Evolutionary conservation across 2,329 filamentous ascomycete species (phyloP).

Genomic region (Ambrosiella beaveri): DNA sequence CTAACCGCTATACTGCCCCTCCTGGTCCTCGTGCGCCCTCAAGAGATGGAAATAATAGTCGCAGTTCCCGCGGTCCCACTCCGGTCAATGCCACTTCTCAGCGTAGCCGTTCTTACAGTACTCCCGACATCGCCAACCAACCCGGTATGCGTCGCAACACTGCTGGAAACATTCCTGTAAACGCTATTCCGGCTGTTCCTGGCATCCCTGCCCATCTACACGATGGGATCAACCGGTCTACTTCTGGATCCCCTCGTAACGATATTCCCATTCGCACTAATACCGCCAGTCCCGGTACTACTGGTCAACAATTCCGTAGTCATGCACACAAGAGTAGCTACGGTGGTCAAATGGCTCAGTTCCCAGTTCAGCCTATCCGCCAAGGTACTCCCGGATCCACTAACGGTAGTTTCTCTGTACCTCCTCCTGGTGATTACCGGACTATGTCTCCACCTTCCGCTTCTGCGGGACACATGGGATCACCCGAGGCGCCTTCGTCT

Average conservation of each 20-base stretch:
- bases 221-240: slow-evolving; percentile 55
- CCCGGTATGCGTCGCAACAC: slow-evolving; percentile 37
- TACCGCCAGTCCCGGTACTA: slow-evolving; percentile 53
- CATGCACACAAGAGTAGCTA: slow-evolving; percentile 32
- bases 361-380: slow-evolving; percentile 37
- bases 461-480: slow-evolving; percentile 18
- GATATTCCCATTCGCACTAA: slow-evolving; percentile 49
- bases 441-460: slow-evolving; percentile 30
- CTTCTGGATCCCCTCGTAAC: slow-evolving; percentile 61
- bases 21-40: slow-evolving; percentile 70
- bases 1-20: slow-evolving; percentile 71
- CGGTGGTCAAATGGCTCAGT: slow-evolving; percentile 36
- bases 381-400: slow-evolving; percentile 26
- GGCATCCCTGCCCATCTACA: slow-evolving; percentile 58
- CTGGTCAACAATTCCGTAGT: slow-evolving; percentile 36
- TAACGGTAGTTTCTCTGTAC: slow-evolving; percentile 16
- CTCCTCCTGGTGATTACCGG: slow-evolving; percentile 25
- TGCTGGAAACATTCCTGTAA: slow-evolving; percentile 33
- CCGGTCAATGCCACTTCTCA: slow-evolving; percentile 54
- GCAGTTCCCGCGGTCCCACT: slow-evolving; percentile 46
- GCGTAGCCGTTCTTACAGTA: slow-evolving; percentile 79
- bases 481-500: slow-evolving; percentile 35
- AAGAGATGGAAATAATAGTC: slow-evolving; percentile 39
- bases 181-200: slow-evolving; percentile 50
- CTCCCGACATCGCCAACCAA: slow-evolving; percentile 68